Evolutionary conservation across 345 rosid genomes (phyloP).

Genomic region (Geranium rotundifolium): DNA sequence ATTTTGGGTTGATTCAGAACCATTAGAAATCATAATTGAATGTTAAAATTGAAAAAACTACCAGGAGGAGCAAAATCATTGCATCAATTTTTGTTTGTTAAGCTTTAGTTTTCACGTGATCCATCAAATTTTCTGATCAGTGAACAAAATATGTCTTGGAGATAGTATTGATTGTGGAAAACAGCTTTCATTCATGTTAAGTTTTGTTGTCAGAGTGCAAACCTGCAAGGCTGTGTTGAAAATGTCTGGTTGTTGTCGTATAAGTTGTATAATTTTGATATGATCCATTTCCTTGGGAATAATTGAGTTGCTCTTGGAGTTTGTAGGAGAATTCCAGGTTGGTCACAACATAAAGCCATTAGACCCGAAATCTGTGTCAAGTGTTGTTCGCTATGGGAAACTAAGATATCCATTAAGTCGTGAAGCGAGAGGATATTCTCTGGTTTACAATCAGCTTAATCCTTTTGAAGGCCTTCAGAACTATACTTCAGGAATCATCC

Average conservation of each 20-base stretch:
- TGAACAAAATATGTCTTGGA: no score
- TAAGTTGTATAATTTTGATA: neutral
- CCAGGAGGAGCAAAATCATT: no score
- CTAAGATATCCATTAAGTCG: slow-evolving; percentile 13
- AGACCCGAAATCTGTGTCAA: slow-evolving; percentile 39
- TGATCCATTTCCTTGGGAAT: neutral
- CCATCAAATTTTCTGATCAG: no score
- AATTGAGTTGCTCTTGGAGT: neutral
- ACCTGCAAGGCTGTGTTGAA: neutral
- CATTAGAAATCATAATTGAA: no score
- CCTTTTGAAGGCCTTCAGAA: slow-evolving; percentile 43
- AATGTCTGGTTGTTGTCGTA: neutral
- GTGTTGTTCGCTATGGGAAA: slow-evolving; percentile 51
- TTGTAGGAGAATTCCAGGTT: slow-evolving; percentile 48
- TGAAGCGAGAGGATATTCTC: slow-evolving; percentile 43
- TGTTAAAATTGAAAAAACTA: no score
- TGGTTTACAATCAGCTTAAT: slow-evolving; percentile 55
- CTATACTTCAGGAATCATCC: slow-evolving; percentile 82
- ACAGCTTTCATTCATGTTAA: no score
- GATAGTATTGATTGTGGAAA: no score
- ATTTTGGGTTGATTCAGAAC: no score
- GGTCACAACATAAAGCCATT: slow-evolving; percentile 36
- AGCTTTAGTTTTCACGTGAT: no score
- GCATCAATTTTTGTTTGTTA: no score
- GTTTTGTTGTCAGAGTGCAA: no score